Base-by-base conservation (phyloP, 2,329 filamentous ascomycete species). In the Aspergillus jensenii region DNA sequence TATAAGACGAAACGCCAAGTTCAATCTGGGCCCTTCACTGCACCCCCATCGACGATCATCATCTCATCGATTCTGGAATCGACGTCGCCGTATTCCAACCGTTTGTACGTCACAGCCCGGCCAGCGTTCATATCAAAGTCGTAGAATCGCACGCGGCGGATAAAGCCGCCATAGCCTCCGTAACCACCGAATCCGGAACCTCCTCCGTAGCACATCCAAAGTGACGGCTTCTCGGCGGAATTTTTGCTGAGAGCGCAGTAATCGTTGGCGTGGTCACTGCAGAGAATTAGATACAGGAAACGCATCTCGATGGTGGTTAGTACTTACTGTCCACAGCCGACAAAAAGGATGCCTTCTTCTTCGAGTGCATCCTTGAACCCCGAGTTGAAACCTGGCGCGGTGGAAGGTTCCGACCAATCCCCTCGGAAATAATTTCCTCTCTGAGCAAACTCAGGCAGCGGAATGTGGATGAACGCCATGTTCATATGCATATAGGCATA, bases 181-280 rank as follows among this genome's bases (percentile, higher is more conserved):
- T 99, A 99, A 0, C 95, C 95, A 55, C 95, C 95, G 67, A 99
- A 96, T 1, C 95, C 95, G 27, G 87, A 86, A 25, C 90, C 95
- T 33, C 95, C 95, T 8, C 88, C 93, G 74, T 98, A 98, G 79
- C 95, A 99, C 93, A 99, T 96, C 95, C 95, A 99, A 2, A 98
- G 78, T 31, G 88, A 84, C 0, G 89, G 87, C 49, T 82, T 82
- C n/a, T 80, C 75, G 21, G 78, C 78, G 31, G 80, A 74, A 41
- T 83, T 76, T 52, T 83, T 70, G 35, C 79, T 87, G 8, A 97
- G 82, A 62, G 90, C 87, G 74, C 95, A 99, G 74, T 97, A 98
- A 70, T 99, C 95, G 71, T 99, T 99, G 64, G 90, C 93, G 71
- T 99, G 95, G 70, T 99, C 95, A 72, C 88, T 90, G 12, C 12